phyloP scores from a whole-genome alignment of 352 stramenopile species.

The Globisporangium megalacanthum region DNA sequence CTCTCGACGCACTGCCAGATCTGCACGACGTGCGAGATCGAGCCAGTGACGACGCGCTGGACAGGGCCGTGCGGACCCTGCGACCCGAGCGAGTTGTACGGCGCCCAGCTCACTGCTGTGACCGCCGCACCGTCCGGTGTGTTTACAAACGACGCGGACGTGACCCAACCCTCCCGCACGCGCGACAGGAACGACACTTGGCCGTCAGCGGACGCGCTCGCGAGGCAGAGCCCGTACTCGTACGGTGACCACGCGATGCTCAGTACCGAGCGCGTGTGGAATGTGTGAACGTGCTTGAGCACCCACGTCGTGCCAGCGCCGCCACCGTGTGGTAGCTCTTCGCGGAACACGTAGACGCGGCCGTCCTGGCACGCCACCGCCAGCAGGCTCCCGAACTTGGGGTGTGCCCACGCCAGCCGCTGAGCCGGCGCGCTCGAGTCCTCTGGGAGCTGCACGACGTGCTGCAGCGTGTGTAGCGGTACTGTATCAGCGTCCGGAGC shows the following conservation, averaged over 20 bases:
- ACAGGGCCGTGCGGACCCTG: slow-evolving; percentile 57
- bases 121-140: slow-evolving; percentile 69
- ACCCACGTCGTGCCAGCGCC: slow-evolving; percentile 55
- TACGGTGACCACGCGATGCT: slow-evolving; percentile 83
- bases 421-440: slow-evolving; percentile 69
- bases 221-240: slow-evolving; percentile 82
- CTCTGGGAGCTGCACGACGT: slow-evolving; percentile 53
- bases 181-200: slow-evolving; percentile 82
- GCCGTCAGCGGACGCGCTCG: slow-evolving; percentile 69
- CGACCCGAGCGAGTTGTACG: slow-evolving; percentile 82
- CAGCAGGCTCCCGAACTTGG: slow-evolving; percentile 78
- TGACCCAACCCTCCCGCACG: slow-evolving; percentile 78
- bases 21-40: slow-evolving; percentile 51
- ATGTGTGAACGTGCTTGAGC: slow-evolving; percentile 70
- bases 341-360: slow-evolving; percentile 82
- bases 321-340: slow-evolving; percentile 66
- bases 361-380: slow-evolving; percentile 76
- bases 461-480: slow-evolving; percentile 37
- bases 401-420: slow-evolving; percentile 80
- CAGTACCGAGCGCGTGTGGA: slow-evolving; percentile 68
- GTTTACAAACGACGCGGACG: slow-evolving; percentile 70
- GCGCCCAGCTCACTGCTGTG: slow-evolving; percentile 78
- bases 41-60: slow-evolving; percentile 73
- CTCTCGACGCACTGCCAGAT: slow-evolving; percentile 51
- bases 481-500: neutral